Base-by-base conservation (phyloP, 2,329 filamentous ascomycete species). In the Fusarium sp. region DNA sequence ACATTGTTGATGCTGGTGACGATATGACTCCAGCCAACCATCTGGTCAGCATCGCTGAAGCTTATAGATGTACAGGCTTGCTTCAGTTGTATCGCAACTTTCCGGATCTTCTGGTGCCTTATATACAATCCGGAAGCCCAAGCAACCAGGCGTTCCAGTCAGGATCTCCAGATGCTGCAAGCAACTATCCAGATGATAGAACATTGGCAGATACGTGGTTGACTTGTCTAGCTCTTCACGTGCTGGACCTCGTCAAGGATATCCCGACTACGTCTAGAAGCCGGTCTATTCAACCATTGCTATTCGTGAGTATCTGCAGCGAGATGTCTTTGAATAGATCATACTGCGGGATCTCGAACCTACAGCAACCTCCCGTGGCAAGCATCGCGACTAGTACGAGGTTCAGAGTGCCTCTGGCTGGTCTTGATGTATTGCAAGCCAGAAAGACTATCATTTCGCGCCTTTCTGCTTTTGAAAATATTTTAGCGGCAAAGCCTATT, bases 251-350 rank as follows among this genome's bases (percentile, higher is more conserved):
- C 26, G 79, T 87, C 20, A 81, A 85, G 59, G 78, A 78, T 6
- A 78, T 87, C n/a, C 83, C 85, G 0, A 79, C 83, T 10, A 81
- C 82, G 3, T 86, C 85, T 2, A 82, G 84, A 32, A 85, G 84
- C 4, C 81, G 83, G 50, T 85, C 83, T 26, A 81, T 85, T 9
- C 84, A 87, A 66, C 85, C 84, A 5, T 78, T 87, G 24, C 74
- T 87, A 8, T 80, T 87, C 3, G 82, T 86, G 17, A 81, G 82
- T 22, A 81, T 83, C 24, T 84, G 83, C 8, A 84, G 82, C 24
- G 84, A 87, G 62, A 78, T 87, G 22, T 81, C 82, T 20, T 78
- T 83, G 24, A 80, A 81, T 50, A 81, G 80, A 7, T 70, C 65
- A 12, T 67, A 57, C 26, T 55, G 61, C 38, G 41, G 61, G 13